These are phyloP conservation scores for Candida dubliniensis DNA, from an alignment of 1,139 yeast genomes.

Conservation along the genomic window DNA sequence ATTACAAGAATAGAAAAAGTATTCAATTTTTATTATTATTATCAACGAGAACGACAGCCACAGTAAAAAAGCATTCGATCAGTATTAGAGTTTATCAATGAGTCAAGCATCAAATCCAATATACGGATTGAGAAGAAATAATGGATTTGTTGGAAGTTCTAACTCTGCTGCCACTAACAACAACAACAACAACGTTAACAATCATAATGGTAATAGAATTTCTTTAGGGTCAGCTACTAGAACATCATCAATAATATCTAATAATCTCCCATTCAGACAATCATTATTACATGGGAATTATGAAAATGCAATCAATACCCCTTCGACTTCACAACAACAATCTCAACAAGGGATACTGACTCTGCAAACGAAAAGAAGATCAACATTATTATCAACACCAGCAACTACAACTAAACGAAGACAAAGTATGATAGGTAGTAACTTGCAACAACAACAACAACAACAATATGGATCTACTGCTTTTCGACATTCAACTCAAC, in stretches of 20 bases:
- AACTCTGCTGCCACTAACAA: neutral
- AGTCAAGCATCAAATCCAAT: neutral
- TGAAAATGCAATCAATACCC: slow-evolving; percentile 5
- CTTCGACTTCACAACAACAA: slow-evolving; percentile 2
- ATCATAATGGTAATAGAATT: neutral
- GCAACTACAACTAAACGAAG: slow-evolving; percentile 37
- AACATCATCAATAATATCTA: slow-evolving; percentile 3
- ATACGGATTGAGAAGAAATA: neutral
- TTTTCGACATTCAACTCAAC: slow-evolving; percentile 6
- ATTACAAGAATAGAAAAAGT: too few relatives aligned
- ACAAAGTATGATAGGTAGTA: slow-evolving; percentile 23
- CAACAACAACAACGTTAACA: neutral
- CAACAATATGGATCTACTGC: neutral
- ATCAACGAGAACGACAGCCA: neutral
- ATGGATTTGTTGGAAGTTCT: neutral
- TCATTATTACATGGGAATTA: slow-evolving; percentile 3
- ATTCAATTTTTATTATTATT: too few relatives aligned
- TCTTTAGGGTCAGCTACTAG: slow-evolving; percentile 14
- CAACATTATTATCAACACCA: slow-evolving; percentile 38
- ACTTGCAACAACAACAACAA: slow-evolving; percentile 9
- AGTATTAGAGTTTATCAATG: slow-evolving; percentile 1
- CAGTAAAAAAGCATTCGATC: neutral
- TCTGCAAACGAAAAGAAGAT: slow-evolving; percentile 28
- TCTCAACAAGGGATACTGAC: neutral
- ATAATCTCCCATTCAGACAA: slow-evolving; percentile 5